These are phyloP conservation scores for Leishmania guyanensis DNA, from an alignment of 208 protist species.

Conservation along the genomic window DNA sequence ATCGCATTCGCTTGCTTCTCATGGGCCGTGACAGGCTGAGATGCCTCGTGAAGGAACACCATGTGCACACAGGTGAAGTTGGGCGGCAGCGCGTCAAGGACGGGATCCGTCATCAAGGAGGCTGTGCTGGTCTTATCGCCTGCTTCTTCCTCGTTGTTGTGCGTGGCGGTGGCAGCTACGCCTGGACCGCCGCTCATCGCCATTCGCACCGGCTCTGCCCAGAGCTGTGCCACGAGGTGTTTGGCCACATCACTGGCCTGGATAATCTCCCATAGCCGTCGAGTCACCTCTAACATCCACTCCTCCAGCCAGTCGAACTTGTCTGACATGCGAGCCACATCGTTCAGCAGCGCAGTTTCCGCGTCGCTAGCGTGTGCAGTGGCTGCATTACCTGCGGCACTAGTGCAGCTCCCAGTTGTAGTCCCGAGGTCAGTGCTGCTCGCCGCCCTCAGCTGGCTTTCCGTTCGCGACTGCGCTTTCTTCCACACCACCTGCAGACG, in stretches of 20 bases:
- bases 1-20: neutral
- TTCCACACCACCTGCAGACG: conserved; percentile 9
- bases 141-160: conserved; percentile 6
- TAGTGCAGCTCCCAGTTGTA: neutral
- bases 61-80: conserved; percentile 42
- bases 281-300: conserved; percentile 23
- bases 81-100: conserved; percentile 22
- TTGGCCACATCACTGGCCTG: conserved; percentile 35
- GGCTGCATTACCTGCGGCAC: neutral
- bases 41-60: conserved; percentile 38
- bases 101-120: conserved; percentile 4
- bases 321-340: conserved; percentile 18
- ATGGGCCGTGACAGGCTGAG: conserved; percentile 12
- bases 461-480: conserved; percentile 2
- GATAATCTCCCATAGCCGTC: conserved; percentile 19
- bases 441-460: neutral
- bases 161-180: neutral
- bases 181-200: neutral
- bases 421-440: neutral
- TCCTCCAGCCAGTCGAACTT: conserved; percentile 32
- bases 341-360: conserved; percentile 21
- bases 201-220: conserved; percentile 26
- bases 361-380: neutral
- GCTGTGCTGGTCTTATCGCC: neutral
- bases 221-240: conserved; percentile 29